Percentiles rank a stretch among this genome's conserved stretches.
Evolutionary conservation across 345 rosid species (phyloP).

Genomic region (Euphorbia pulcherrima): DNA sequence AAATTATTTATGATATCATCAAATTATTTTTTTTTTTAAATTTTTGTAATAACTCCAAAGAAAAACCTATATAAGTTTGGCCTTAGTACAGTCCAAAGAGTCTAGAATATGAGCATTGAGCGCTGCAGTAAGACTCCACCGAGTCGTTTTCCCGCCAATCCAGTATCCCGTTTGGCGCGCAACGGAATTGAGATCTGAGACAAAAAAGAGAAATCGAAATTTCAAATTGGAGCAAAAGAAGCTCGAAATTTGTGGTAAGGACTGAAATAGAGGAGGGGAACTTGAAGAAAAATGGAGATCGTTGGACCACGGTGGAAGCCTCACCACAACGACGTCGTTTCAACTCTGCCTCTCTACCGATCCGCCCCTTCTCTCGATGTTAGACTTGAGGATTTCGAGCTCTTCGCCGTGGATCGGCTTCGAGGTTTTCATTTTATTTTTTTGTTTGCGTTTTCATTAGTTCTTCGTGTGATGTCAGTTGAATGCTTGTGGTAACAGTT

Average conservation of each 20-base stretch:
- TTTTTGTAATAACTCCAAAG: no score
- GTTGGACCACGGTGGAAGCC: slow-evolving; percentile 33
- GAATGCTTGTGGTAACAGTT: slow-evolving; percentile 38
- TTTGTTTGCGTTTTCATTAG: background rate
- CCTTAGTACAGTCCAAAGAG: background rate
- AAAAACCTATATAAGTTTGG: no score
- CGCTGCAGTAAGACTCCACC: no score
- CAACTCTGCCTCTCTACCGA: slow-evolving; percentile 63
- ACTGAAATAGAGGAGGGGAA: no score
- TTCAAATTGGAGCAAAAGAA: background rate
- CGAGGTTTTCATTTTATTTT: slow-evolving; percentile 49
- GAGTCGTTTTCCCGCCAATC: slow-evolving; percentile 22
- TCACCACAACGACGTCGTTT: slow-evolving; percentile 24
- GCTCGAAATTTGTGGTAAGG: background rate
- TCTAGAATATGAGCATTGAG: no score
- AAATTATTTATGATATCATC: no score
- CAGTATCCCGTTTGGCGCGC: slow-evolving; percentile 14
- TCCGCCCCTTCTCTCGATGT: slow-evolving; percentile 80
- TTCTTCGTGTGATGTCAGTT: background rate
- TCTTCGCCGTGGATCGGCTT: slow-evolving; percentile 81
- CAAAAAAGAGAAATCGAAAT: background rate
- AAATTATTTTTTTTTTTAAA: no score
- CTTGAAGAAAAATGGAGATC: slow-evolving; percentile 41
- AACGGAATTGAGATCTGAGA: no score
- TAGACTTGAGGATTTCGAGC: slow-evolving; percentile 87